Conservation (phyloP, 169 alveolate species). For the Perkinsus chesapeaki region DNA sequence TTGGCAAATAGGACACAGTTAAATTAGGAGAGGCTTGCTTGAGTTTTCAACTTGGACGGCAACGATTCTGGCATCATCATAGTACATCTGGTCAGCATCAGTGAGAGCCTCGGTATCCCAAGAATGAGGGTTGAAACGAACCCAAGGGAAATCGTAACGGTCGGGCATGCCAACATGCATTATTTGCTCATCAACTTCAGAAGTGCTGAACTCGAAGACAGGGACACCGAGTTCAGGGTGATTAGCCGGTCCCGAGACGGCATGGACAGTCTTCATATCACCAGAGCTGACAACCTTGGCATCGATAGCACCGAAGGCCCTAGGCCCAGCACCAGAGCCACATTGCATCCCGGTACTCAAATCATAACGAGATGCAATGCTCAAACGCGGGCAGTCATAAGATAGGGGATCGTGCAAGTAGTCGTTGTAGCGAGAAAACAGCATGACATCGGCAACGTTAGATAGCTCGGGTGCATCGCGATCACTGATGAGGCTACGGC, state of each 20-base stretch:
- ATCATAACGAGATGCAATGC: background rate
- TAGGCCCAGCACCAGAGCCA: background rate
- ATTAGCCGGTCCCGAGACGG: background rate
- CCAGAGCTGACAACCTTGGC: background rate
- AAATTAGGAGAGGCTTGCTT: background rate
- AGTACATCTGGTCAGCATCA: background rate
- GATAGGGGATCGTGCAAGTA: background rate
- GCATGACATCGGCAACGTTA: background rate
- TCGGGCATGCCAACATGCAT: background rate
- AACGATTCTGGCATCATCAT: background rate
- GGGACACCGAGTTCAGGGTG: background rate
- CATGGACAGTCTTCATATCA: background rate
- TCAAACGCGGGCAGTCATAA: background rate
- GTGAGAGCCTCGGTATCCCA: constrained; percentile 2
- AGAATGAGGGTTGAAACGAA: background rate
- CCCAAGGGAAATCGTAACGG: background rate
- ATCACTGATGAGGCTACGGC: background rate
- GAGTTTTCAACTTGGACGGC: background rate
- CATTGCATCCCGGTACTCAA: background rate
- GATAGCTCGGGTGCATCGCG: background rate
- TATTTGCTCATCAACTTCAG: background rate
- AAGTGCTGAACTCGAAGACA: background rate
- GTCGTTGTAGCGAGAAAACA: background rate
- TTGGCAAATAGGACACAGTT: background rate
- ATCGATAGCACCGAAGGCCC: background rate